A percentile compares a stretch with the other conserved stretches of the same genome.
Conservation (phyloP, 805 yeast species). For the Yamadazyma takamatsuzukensis region DNA sequence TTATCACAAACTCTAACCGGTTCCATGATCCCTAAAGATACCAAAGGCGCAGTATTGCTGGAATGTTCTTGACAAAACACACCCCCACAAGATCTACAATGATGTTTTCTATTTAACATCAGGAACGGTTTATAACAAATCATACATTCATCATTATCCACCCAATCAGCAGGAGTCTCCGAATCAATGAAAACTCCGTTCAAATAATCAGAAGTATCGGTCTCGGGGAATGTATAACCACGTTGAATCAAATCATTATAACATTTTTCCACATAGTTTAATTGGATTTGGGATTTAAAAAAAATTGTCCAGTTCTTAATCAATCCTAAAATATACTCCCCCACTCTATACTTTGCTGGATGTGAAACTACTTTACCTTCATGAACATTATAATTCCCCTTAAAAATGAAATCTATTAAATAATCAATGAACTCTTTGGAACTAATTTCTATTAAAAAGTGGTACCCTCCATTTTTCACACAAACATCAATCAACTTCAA, state of each 20-base stretch:
- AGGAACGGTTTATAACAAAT: slow-evolving; percentile 79
- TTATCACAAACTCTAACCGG: slow-evolving; percentile 94
- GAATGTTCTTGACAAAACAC: slow-evolving; percentile 87
- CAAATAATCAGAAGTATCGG: slow-evolving; percentile 18
- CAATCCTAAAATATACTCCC: slow-evolving; percentile 54
- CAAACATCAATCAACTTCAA: slow-evolving; percentile 80
- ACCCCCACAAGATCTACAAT: slow-evolving; percentile 96
- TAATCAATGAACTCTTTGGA: slow-evolving; percentile 85
- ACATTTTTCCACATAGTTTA: slow-evolving; percentile 59
- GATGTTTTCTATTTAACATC: slow-evolving; percentile 86
- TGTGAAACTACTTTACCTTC: slow-evolving; percentile 17
- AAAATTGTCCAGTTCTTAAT: slow-evolving; percentile 77
- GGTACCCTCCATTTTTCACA: slow-evolving; percentile 89
- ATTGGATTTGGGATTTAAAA: slow-evolving; percentile 63
- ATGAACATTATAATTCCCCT: slow-evolving; percentile 34
- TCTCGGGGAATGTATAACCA: slow-evolving; percentile 64
- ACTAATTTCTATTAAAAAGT: slow-evolving; percentile 74
- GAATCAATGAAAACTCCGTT: slow-evolving; percentile 68
- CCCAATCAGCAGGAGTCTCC: slow-evolving; percentile 96
- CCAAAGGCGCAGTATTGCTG: slow-evolving; percentile 64
- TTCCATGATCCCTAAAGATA: slow-evolving; percentile 79
- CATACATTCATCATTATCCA: slow-evolving; percentile 94
- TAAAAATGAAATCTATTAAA: slow-evolving; percentile 46
- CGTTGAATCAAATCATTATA: slow-evolving; percentile 58
- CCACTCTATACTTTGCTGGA: slow-evolving; percentile 41